A percentile compares a stretch with the other conserved stretches of the same genome.
Evolutionary conservation across 2,329 filamentous ascomycete species (phyloP).

Genomic region (Xylaria sp.): DNA sequence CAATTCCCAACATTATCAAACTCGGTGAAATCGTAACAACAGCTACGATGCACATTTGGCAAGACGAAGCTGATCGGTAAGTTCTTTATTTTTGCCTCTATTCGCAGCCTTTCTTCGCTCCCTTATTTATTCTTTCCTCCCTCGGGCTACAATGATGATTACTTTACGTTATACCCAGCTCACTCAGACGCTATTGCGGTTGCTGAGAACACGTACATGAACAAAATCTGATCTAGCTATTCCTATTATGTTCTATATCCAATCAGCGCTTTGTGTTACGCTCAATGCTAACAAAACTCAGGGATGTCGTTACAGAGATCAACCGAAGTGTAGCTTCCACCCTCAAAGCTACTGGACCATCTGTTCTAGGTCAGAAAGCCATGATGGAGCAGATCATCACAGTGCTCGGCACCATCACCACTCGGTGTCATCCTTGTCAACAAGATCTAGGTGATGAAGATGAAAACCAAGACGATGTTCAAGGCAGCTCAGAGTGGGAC

Average conservation of each 20-base stretch:
- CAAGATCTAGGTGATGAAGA: slow-evolving; percentile 86
- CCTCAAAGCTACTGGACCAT: slow-evolving; percentile 89
- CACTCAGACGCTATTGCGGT: slow-evolving; percentile 94
- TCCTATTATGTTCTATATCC: background rate
- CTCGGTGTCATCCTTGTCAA: slow-evolving; percentile 92
- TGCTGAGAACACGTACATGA: slow-evolving; percentile 87
- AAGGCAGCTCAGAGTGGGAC: slow-evolving; percentile 92
- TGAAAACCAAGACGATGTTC: slow-evolving; percentile 76
- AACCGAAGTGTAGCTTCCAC: slow-evolving; percentile 93
- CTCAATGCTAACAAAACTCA: slow-evolving; percentile 54
- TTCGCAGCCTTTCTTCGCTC: slow-evolving; percentile 10
- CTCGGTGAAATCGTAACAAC: slow-evolving; percentile 87
- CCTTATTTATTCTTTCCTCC: slow-evolving; percentile 30
- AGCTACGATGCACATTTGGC: slow-evolving; percentile 86
- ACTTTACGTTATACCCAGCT: slow-evolving; percentile 97
- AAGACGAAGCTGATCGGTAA: slow-evolving; percentile 92
- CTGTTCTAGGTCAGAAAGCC: slow-evolving; percentile 78
- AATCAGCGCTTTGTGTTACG: background rate
- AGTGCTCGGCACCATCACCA: slow-evolving; percentile 81
- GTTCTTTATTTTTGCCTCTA: slow-evolving; percentile 56
- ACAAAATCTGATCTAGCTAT: slow-evolving; percentile 57
- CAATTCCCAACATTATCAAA: slow-evolving; percentile 82
- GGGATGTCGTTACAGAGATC: slow-evolving; percentile 90
- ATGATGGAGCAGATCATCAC: slow-evolving; percentile 81
- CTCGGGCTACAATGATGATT: slow-evolving; percentile 77